Conservation (phyloP, 2,329 filamentous ascomycete genomes). For the Seiridium cupressi region DNA sequence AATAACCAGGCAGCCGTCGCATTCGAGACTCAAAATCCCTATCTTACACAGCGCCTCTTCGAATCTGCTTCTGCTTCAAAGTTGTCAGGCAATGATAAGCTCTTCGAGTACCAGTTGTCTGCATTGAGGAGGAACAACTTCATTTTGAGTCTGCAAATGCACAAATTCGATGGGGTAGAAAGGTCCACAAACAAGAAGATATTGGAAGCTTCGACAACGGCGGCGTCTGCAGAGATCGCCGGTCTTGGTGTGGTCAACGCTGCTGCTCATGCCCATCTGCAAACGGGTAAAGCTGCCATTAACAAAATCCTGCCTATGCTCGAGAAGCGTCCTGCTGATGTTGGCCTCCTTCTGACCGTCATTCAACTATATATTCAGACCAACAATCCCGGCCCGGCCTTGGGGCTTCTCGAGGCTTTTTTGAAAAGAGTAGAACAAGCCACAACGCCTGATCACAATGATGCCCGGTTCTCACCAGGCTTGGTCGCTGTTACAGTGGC, state of each 20-base stretch:
- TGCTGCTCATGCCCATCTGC: slow-evolving; percentile 67
- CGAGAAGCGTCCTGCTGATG: slow-evolving; percentile 72
- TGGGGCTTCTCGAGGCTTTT: slow-evolving; percentile 73
- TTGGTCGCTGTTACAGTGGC: slow-evolving; percentile 78
- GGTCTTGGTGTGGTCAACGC: slow-evolving; percentile 57
- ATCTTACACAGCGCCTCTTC: slow-evolving; percentile 61
- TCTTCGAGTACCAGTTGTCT: slow-evolving; percentile 70
- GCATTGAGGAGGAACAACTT: slow-evolving; percentile 62
- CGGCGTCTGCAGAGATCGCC: slow-evolving; percentile 31
- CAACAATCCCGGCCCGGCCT: slow-evolving; percentile 70
- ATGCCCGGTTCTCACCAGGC: slow-evolving; percentile 80
- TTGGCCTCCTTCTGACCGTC: slow-evolving; percentile 77
- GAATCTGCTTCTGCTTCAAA: slow-evolving; percentile 52
- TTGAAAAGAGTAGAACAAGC: slow-evolving; percentile 69
- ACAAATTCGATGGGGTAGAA: slow-evolving; percentile 65
- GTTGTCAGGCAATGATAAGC: slow-evolving; percentile 56
- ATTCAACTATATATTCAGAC: slow-evolving; percentile 77
- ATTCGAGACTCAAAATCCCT: slow-evolving; percentile 57
- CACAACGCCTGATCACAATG: slow-evolving; percentile 52
- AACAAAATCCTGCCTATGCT: slow-evolving; percentile 68
- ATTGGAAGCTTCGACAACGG: slow-evolving; percentile 22
- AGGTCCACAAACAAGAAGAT: slow-evolving; percentile 43
- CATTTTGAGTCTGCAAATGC: slow-evolving; percentile 61
- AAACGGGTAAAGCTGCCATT: slow-evolving; percentile 64
- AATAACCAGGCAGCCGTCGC: slow-evolving; percentile 57